Evolutionary conservation across 106 monocot genomes (phyloP), one percentile per base, ranked within the genome.

Genomic region (Alisma plantagoaquatica): DNA sequence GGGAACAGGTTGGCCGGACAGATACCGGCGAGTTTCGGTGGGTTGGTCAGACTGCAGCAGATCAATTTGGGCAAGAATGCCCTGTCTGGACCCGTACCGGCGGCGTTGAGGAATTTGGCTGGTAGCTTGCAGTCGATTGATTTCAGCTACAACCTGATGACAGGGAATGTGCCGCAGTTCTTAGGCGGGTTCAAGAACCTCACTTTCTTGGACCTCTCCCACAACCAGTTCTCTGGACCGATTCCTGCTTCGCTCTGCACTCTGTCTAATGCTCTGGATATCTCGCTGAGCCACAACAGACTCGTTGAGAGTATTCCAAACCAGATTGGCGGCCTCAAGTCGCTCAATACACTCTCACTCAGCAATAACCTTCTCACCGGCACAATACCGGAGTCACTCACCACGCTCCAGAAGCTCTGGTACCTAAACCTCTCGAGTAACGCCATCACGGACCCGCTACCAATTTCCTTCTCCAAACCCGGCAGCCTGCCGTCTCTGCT

Each of bases 361-460:
- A 70, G 67, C 59, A 32, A 43, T 9, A 93, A 93, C 49, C 46
- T 66, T 16, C 77, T 94, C 11, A 62, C 45, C 7, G 87, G 93
- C 3, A 23, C 64, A 4, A 72, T 94, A 51, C 93, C 93, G 27
- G 82, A 64, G 26, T 69, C 83, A 2, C 10, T 87, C 22, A 60
- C 65, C 28, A 56, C 42, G 9, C 51, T 93, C 43, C 33, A 65
- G 60, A 87, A 80, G 54, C 63, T 87, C 1, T 87, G 92, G 87
- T 74, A 77, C 31, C 69, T 94, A 10, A 80, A 94, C 33, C 62
- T 94, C 33, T 87, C 87, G 10, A 66, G 61, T 10, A 92, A 92
- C 46, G 66, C 31, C 33, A 10, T 86, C 11, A 52, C 63, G 1
- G 72, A 43, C 24, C 55, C 71, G 27, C 49, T 88, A 18, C 84